These are phyloP conservation scores for Aspergillus neoniger DNA, from an alignment of 2,329 filamentous ascomycete genomes.

Conservation along the genomic window DNA sequence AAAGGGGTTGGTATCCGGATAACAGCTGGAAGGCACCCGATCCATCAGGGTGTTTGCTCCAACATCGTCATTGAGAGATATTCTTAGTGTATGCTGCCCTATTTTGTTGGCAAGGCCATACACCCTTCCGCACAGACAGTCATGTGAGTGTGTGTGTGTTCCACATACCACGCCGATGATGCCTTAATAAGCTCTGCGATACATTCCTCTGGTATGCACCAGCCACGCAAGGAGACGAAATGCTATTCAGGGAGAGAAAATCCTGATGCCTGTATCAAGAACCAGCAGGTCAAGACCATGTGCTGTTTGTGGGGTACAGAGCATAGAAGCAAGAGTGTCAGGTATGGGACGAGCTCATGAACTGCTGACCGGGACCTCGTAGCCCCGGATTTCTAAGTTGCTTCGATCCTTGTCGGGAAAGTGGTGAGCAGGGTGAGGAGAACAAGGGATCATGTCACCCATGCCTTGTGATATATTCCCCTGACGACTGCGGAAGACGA, in stretches of 20 bases:
- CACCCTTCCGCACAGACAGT: not conserved
- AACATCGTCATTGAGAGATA: not conserved
- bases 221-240: slow-evolving; percentile 19
- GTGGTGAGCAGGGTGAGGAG: not conserved
- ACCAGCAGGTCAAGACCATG: not conserved
- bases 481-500: not conserved
- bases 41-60: not conserved
- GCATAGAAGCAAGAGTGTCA: not conserved
- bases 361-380: not conserved
- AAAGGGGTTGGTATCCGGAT: slow-evolving; percentile 5
- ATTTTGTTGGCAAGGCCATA: not conserved
- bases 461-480: not conserved
- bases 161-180: slow-evolving; percentile 20
- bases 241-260: not conserved
- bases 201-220: slow-evolving; percentile 19
- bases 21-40: not conserved
- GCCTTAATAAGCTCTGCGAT: slow-evolving; percentile 18
- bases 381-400: not conserved
- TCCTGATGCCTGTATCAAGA: not conserved
- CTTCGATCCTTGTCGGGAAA: not conserved
- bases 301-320: not conserved
- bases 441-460: not conserved
- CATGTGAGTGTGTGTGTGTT: not conserved
- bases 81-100: not conserved
- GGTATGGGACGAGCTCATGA: not conserved